A percentile compares a stretch with the other conserved stretches of the same genome.
These are phyloP conservation scores for Berkeleyomyces basicola DNA, from an alignment of 2,329 filamentous ascomycete species.

Conservation along the genomic window DNA sequence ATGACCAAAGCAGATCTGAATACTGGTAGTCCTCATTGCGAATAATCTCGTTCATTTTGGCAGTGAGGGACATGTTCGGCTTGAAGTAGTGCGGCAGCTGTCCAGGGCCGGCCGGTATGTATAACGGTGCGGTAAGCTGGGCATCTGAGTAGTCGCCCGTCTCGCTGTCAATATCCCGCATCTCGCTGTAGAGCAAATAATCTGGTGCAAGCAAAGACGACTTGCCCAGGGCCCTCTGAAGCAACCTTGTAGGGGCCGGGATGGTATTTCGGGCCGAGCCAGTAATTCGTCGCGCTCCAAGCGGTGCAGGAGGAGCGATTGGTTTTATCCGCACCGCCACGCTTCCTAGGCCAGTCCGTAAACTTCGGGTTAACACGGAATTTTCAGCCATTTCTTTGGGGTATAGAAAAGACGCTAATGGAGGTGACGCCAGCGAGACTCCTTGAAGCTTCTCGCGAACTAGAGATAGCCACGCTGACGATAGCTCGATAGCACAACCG, in stretches of 20 bases:
- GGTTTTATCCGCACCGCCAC: not conserved
- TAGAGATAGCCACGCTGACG: constrained; percentile 10
- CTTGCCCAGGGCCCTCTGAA: not conserved
- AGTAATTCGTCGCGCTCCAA: not conserved
- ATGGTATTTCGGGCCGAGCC: constrained; percentile 4
- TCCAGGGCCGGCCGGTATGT: constrained; percentile 7
- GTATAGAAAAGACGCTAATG: constrained; percentile 2
- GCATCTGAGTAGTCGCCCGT: constrained; percentile 3
- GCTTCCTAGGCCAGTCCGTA: not conserved
- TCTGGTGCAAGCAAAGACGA: constrained; percentile 7
- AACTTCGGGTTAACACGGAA: not conserved
- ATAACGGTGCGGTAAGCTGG: not conserved
- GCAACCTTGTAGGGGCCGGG: not conserved
- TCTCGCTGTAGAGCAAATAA: constrained; percentile 3
- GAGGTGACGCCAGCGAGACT: not conserved
- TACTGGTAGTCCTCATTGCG: constrained; percentile 11
- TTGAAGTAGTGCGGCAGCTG: constrained; percentile 10
- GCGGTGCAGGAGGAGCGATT: not conserved
- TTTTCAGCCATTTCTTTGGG: not conserved
- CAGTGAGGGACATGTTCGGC: not conserved
- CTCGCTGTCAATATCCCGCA: not conserved
- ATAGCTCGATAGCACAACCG: constrained; percentile 8
- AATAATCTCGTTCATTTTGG: constrained; percentile 6
- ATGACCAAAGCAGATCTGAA: constrained; percentile 10
- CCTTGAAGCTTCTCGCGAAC: constrained; percentile 1